Conservation (phyloP, 1,139 yeast genomes). For the Geotrichum histeridarum region DNA sequence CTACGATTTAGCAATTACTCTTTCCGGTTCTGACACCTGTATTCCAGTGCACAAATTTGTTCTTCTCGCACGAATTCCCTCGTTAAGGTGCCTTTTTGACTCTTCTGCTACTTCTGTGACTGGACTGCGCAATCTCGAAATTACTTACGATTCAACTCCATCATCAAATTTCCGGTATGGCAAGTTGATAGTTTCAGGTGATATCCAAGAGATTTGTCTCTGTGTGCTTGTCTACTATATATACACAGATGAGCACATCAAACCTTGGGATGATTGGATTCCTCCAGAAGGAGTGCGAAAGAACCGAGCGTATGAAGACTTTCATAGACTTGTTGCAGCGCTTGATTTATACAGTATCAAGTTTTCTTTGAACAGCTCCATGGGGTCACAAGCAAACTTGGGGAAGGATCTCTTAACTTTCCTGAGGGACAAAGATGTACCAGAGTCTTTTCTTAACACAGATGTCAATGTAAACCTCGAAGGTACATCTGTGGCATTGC, state of each 20-base stretch:
- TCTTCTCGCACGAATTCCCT: conserved; percentile 22
- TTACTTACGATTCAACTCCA: conserved; percentile 9
- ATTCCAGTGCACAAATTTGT: conserved; percentile 31
- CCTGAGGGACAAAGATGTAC: conserved; percentile 11
- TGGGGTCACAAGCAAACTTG: conserved; percentile 21
- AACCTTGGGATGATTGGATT: conserved; percentile 36
- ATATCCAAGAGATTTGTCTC: conserved; percentile 31
- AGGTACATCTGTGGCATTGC: conserved; percentile 45
- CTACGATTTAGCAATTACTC: conserved; percentile 24
- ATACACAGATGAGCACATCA: conserved; percentile 43
- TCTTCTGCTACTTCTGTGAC: conserved; percentile 2
- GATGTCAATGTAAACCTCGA: conserved; percentile 39
- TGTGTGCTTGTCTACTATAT: conserved; percentile 42
- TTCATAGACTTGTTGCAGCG: conserved; percentile 9
- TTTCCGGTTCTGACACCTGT: conserved; percentile 17
- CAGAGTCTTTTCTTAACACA: conserved; percentile 8
- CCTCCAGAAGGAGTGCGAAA: conserved; percentile 12
- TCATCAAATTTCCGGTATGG: conserved; percentile 7
- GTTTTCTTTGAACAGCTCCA: conserved; percentile 1
- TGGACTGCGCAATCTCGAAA: conserved; percentile 9
- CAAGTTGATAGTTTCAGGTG: conserved; percentile 14
- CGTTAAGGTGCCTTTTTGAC: conserved; percentile 19
- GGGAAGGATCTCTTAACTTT: conserved; percentile 22
- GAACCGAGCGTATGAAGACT: conserved; percentile 15
- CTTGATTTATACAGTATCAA: conserved; percentile 4